Conservation (phyloP, 2,329 filamentous ascomycete genomes). For the Diaporthe longicolla region DNA sequence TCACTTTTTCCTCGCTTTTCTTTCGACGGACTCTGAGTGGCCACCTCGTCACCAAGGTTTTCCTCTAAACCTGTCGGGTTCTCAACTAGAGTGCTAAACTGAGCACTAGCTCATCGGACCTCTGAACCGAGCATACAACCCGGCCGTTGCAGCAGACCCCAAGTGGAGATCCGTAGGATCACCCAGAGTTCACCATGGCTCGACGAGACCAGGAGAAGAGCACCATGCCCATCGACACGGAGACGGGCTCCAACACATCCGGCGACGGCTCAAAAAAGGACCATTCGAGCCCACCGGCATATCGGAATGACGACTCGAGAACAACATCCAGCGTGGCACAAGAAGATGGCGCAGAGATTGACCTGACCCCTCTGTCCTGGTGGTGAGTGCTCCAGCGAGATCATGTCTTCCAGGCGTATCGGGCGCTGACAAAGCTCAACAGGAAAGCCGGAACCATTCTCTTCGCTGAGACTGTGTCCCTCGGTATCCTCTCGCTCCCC, state of each 20-base stretch:
- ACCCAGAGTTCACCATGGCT: slow-evolving; percentile 12
- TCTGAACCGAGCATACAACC: neutral
- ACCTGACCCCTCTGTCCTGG: slow-evolving; percentile 40
- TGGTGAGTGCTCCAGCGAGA: slow-evolving; percentile 35
- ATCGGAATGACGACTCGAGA: slow-evolving; percentile 31
- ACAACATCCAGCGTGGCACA: slow-evolving; percentile 39
- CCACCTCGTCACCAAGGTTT: neutral
- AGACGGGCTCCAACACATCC: slow-evolving; percentile 35
- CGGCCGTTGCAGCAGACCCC: slow-evolving; percentile 7
- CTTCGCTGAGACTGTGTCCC: slow-evolving; percentile 61
- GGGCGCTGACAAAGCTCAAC: slow-evolving; percentile 8
- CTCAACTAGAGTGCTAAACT: slow-evolving; percentile 27
- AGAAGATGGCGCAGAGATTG: slow-evolving; percentile 40
- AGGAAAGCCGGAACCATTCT: slow-evolving; percentile 62
- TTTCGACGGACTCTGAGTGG: neutral
- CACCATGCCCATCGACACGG: slow-evolving; percentile 23
- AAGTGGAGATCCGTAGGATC: neutral
- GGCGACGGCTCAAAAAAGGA: slow-evolving; percentile 21
- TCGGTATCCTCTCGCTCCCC: slow-evolving; percentile 78
- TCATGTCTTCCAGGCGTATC: neutral
- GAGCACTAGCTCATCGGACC: slow-evolving; percentile 11
- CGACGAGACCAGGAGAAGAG: slow-evolving; percentile 30
- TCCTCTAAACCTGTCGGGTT: slow-evolving; percentile 1
- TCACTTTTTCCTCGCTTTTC: neutral
- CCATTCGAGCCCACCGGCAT: slow-evolving; percentile 17